A percentile compares a stretch with the other conserved stretches of the same genome.
These are phyloP conservation scores for Brassica napus DNA, from an alignment of 345 rosid genomes.

Conservation along the genomic window Da-Ae NC_063444.1:15584001-15584500, in stretches of 20 bases:
- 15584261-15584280: not conserved
- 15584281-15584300: not conserved
- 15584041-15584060: slow-evolving; percentile 1
- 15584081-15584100: slow-evolving; percentile 10
- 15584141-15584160: not conserved
- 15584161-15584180: not conserved
- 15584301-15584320: not conserved
- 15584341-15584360: not conserved
- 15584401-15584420: not conserved
- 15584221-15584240: not conserved
- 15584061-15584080: slow-evolving; percentile 8
- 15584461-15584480: too few relatives aligned
- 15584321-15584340: not conserved
- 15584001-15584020: not conserved
- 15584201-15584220: not conserved
- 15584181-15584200: not conserved
- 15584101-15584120: slow-evolving; percentile 10
- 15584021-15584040: not conserved
- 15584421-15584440: not conserved
- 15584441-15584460: too few relatives aligned
- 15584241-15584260: not conserved
- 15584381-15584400: not conserved
- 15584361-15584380: not conserved
- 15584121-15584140: slow-evolving; percentile 7
- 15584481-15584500: too few relatives aligned